Conservation (phyloP, 140 eudicot genomes). For the Bidens hawaiensis region DNA sequence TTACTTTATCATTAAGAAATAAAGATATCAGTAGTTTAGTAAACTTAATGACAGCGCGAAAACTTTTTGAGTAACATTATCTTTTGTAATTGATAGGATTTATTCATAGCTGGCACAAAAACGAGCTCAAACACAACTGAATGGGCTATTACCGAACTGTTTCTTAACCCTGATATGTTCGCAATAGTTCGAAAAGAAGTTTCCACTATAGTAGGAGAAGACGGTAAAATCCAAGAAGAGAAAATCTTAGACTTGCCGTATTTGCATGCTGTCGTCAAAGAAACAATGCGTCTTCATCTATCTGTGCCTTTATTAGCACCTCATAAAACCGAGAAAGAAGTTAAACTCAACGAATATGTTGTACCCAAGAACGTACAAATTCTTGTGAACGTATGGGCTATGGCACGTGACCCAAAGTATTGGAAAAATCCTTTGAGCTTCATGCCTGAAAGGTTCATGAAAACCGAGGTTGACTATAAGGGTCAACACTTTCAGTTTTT, state of each 20-base stretch:
- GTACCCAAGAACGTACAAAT: background rate
- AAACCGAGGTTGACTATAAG: constrained; percentile 28
- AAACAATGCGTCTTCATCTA: constrained; percentile 36
- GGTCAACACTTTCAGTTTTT: constrained; percentile 42
- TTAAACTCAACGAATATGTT: background rate
- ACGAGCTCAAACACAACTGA: constrained; percentile 25
- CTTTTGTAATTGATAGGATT: constrained; percentile 11
- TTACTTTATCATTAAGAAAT: no score
- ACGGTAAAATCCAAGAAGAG: background rate
- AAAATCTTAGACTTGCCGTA: constrained; percentile 28
- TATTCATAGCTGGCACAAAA: constrained; percentile 28
- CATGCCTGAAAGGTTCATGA: constrained; percentile 48
- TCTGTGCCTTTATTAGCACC: constrained; percentile 37
- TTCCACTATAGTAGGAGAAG: background rate
- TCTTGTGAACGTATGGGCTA: background rate
- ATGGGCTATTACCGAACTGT: constrained; percentile 30
- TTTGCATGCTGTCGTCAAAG: constrained; percentile 16
- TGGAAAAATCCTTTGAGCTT: constrained; percentile 38
- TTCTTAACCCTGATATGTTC: background rate
- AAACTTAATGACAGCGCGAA: no score
- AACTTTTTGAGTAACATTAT: no score
- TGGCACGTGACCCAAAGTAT: background rate
- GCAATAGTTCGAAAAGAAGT: background rate
- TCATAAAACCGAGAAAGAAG: constrained; percentile 7
- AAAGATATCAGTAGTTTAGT: no score